Conservation (phyloP, 495 filamentous ascomycete genomes). For the Aspergillus wentii region DNA sequence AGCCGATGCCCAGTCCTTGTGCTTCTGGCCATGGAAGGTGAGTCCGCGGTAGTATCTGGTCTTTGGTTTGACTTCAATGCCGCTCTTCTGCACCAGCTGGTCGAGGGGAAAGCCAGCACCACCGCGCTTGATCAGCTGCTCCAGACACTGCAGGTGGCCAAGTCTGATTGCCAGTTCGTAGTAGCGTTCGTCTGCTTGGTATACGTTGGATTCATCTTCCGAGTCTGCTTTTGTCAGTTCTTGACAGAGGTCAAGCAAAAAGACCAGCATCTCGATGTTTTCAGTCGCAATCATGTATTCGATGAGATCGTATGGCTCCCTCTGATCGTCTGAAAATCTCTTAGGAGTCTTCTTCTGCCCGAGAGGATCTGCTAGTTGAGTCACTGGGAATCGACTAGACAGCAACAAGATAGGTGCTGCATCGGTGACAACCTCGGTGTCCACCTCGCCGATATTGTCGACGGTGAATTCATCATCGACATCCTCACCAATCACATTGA, state of each 20-base stretch:
- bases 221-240: constrained; percentile 17
- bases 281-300: constrained; percentile 13
- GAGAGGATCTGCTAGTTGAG: neutral
- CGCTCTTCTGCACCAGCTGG: constrained; percentile 54
- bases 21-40: constrained; percentile 67
- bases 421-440: constrained; percentile 56
- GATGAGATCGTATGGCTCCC: neutral
- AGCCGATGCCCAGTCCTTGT: constrained; percentile 56
- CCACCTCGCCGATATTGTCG: constrained; percentile 62
- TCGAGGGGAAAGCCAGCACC: constrained; percentile 63
- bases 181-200: constrained; percentile 8
- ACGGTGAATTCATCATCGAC: constrained; percentile 62
- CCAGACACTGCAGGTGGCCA: constrained; percentile 39
- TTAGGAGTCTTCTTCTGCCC: neutral
- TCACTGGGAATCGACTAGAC: neutral
- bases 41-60: constrained; percentile 67
- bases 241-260: constrained; percentile 37
- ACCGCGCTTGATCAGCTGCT: constrained; percentile 44
- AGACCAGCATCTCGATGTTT: constrained; percentile 27
- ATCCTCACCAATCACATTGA: constrained; percentile 36
- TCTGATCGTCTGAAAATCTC: constrained; percentile 11
- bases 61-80: constrained; percentile 50
- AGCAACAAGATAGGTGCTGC: constrained; percentile 46
- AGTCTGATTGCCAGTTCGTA: constrained; percentile 39
- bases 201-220: constrained; percentile 15